phyloP scores from a whole-genome alignment of 2,329 filamentous ascomycete species.

The Coniochaeta sp. region DNA sequence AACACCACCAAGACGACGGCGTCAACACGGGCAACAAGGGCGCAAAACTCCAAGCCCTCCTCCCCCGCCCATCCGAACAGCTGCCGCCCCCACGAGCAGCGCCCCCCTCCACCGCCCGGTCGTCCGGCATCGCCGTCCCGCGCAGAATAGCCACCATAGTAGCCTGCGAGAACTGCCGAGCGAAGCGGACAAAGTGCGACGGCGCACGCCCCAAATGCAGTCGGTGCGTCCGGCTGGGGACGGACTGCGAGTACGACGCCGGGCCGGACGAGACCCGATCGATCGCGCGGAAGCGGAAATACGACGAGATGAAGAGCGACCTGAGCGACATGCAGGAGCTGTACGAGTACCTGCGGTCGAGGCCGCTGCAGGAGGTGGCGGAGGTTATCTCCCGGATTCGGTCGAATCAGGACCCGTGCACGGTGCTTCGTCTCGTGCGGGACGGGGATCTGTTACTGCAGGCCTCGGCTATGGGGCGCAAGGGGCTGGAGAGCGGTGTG shows the following conservation, averaged over 20 bases:
- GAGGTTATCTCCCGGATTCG: constrained; percentile 2
- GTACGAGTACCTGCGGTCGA: background rate
- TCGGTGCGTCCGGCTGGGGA: background rate
- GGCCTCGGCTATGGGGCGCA: background rate
- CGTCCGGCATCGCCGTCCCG: background rate
- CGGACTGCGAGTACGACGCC: constrained; percentile 2
- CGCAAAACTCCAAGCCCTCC: background rate
- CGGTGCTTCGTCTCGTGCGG: background rate
- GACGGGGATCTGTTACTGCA: constrained; percentile 2
- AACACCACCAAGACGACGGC: background rate
- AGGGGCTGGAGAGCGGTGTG: background rate
- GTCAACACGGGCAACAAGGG: background rate
- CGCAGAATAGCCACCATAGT: background rate
- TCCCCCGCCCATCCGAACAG: background rate
- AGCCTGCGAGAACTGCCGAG: constrained; percentile 1
- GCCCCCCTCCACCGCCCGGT: background rate
- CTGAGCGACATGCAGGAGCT: background rate
- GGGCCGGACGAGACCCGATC: constrained; percentile 2
- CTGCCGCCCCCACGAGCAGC: background rate
- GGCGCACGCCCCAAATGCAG: constrained; percentile 3
- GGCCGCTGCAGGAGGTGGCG: background rate
- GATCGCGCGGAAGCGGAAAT: constrained; percentile 4
- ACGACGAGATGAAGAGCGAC: constrained; percentile 2
- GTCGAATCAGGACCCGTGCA: background rate
- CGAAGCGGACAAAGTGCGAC: constrained; percentile 5